Evolutionary conservation across 2,329 filamentous ascomycete species (phyloP).

Genomic region (Lecanicillium sp.): DNA sequence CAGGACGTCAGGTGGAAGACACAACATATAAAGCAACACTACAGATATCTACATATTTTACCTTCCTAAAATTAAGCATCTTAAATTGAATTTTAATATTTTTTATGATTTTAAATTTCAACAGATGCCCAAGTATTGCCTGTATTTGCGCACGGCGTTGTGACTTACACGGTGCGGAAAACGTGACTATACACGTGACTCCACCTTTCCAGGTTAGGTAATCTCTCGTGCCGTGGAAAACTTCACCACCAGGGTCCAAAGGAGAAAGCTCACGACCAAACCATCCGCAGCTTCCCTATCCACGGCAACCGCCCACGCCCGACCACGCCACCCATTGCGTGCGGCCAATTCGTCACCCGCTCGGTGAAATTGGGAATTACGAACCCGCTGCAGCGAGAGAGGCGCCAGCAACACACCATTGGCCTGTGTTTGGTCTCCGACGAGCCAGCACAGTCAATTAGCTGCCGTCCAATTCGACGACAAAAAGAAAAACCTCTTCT

Average conservation of each 20-base stretch:
- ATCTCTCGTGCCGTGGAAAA: conserved; percentile 8
- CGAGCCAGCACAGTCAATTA: neutral
- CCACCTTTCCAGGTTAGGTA: conserved; percentile 4
- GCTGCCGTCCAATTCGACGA: conserved; percentile 4
- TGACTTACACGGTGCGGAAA: no score
- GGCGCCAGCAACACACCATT: neutral
- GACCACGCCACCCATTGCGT: neutral
- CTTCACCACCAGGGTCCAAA: conserved; percentile 7
- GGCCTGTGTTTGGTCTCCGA: no score
- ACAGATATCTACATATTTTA: no score
- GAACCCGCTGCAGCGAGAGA: neutral
- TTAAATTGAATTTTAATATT: no score
- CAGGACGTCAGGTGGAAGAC: no score
- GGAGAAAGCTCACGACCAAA: conserved; percentile 1
- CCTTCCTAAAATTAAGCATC: no score
- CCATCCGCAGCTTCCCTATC: neutral
- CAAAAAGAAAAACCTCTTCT: neutral
- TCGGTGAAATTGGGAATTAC: neutral
- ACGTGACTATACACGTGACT: conserved; percentile 7
- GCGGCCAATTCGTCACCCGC: neutral
- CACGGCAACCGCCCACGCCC: neutral
- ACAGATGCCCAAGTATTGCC: no score
- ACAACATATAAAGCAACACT: no score
- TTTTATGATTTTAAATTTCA: no score
- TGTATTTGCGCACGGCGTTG: no score